Percentiles rank a stretch among this genome's conserved stretches.
phyloP scores from a whole-genome alignment of 805 yeast genomes.

The Metschnikowia proteae region DNA sequence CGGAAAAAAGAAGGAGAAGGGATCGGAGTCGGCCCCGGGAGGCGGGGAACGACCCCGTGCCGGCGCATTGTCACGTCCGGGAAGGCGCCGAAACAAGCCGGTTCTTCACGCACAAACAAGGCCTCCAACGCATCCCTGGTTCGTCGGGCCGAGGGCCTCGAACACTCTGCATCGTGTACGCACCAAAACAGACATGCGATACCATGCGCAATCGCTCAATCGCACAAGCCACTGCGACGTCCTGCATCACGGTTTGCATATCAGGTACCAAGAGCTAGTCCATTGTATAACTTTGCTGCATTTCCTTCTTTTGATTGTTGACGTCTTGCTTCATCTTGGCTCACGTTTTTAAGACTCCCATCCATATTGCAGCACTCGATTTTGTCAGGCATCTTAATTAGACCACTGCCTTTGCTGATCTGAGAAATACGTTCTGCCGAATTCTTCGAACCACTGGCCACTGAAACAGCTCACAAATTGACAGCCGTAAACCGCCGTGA shows the following conservation, averaged over 20 bases:
- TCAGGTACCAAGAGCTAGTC: constrained; percentile 5
- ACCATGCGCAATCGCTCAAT: constrained; percentile 1
- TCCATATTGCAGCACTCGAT: no score
- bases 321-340: not conserved
- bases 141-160: not conserved
- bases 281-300: not conserved
- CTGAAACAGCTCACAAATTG: no score
- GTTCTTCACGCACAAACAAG: no score
- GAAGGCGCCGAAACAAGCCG: no score
- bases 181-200: not conserved
- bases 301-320: not conserved
- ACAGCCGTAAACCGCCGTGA: no score
- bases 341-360: no score
- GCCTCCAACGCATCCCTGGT: not conserved
- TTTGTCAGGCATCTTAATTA: no score
- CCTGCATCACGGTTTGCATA: not conserved
- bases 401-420: no score
- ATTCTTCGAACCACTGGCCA: no score
- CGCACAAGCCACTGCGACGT: not conserved
- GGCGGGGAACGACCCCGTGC: no score
- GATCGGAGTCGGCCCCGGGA: not conserved
- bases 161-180: not conserved
- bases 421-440: no score
- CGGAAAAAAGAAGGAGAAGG: not conserved
- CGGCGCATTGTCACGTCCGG: no score